Conservation (phyloP, 768 basidiomycete species). For the Naganishia vaughanmartiniae region DNA sequence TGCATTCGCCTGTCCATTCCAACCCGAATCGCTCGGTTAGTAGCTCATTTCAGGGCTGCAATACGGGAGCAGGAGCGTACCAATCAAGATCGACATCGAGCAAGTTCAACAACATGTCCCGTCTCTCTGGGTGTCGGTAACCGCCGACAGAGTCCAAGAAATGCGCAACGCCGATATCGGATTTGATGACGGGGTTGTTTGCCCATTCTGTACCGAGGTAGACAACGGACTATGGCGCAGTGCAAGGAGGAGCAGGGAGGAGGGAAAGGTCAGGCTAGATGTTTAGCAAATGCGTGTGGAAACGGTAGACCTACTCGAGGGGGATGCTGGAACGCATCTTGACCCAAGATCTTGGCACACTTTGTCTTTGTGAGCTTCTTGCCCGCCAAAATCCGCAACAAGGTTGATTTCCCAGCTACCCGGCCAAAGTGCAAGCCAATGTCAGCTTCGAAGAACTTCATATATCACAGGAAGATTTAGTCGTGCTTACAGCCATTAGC, state of each 20-base stretch:
- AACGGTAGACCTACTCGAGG: slow-evolving; percentile 54
- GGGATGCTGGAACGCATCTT: slow-evolving; percentile 85
- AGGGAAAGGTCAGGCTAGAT: slow-evolving; percentile 31
- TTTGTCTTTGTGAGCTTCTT: slow-evolving; percentile 71
- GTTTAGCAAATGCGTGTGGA: slow-evolving; percentile 33
- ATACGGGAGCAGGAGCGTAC: slow-evolving; percentile 36
- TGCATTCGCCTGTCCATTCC: slow-evolving; percentile 73
- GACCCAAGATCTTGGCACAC: slow-evolving; percentile 68
- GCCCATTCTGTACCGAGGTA: slow-evolving; percentile 97
- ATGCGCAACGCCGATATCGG: slow-evolving; percentile 85
- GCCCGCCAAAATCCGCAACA: slow-evolving; percentile 89
- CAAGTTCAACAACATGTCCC: slow-evolving; percentile 82
- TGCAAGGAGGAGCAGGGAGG: not conserved
- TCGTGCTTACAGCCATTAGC: slow-evolving; percentile 83
- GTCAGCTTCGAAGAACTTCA: not conserved
- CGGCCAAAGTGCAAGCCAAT: not conserved
- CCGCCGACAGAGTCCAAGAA: slow-evolving; percentile 98
- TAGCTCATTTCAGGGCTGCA: not conserved
- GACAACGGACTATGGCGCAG: slow-evolving; percentile 60
- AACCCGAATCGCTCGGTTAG: not conserved
- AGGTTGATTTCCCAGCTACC: slow-evolving; percentile 82
- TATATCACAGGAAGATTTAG: not conserved
- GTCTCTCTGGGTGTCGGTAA: slow-evolving; percentile 82
- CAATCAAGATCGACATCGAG: slow-evolving; percentile 90
- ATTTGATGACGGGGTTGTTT: slow-evolving; percentile 91